Base-by-base conservation (phyloP, 805 yeast species). In the Tetrapisispora pingtungensis region DNA sequence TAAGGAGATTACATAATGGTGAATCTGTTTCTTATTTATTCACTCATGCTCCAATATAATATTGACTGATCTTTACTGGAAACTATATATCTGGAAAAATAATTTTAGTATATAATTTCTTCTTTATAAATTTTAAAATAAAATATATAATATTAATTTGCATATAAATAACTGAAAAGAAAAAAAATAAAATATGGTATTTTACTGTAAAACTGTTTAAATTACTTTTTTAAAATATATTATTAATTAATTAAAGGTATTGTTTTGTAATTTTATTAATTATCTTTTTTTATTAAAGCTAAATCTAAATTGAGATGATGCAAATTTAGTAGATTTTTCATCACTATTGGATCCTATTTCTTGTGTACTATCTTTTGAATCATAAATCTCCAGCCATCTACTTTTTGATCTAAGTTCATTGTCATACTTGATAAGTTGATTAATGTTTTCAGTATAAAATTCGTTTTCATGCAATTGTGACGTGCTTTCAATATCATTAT, bases 1-100 rank as follows among this genome's bases (percentile, higher is more conserved):
- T 84, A 48, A 78, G 94, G 69, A 78, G 94, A 67, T 73, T 84
- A 61, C 94, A 84, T 64, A 82, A 84, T 56, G 94, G 94, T 66
- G 94, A 84, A 67, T 81, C 89, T 65, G 80, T 84, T 46, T 81
- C 88, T 10, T 84, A 81, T 65, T 69, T 84, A 50, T 84, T 84
- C 66, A 81, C 54, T 26, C 55, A 60, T 50, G 62, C 61, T 33
- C 65, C 65, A 17, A 54, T 58, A 35, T 60, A 14, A 32, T n/a
- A 8, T 5, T 32, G 18, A 4, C 6, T 32, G 10, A 14, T 4
- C 4, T 4, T 28, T 28, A 12, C 12, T 14, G 12, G n/a, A 28
- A 12, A 7, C 6, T 14, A 28, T 28, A 28, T 28, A 28, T 49
- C 48, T 18, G 4, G 4, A 28, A 10, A 19, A n/a, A 19, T 32